Base-by-base conservation (phyloP, 768 basidiomycete species). In the Leccinum variicolor region DNA sequence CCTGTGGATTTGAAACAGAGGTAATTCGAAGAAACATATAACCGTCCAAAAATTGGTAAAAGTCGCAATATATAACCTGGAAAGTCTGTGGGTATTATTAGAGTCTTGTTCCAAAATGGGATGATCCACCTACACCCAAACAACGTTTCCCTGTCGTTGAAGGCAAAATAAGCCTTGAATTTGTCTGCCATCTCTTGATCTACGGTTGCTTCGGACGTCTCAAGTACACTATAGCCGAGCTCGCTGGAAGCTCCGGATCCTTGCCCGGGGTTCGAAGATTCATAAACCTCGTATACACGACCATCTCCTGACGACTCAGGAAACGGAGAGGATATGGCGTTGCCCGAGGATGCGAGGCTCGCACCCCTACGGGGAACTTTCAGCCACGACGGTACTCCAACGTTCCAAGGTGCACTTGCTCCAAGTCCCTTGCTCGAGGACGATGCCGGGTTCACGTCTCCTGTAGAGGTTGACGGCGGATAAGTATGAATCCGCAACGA, bases 1-100 rank as follows among this genome's bases (percentile, higher is more conserved):
- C 92, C 85, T 45, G 84, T 89, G 5, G 95, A 94, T 68, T 92
- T 91, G 83, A 98, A 99, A 75, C 94, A 97, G 72, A 98, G 89
- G 71, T 84, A 89, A 71, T 91, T 93, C 11, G 84, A 86, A n/a
- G 96, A 96, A 59, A 98, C 82, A 68, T 90, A 98, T 28, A 98
- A 81, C 52, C 88, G 82, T 7, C 96, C 96, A 58, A 81, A 89
- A 13, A 96, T 81, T 0, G 97, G 96, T n/a, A 99, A 72, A 25
- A 96, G 79, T 55, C 96, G 82, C 73, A 86, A 93, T 45, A 98
- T 78, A 71, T 92, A 97, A 10, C 94, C 94, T 43, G 92, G 84
- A 69, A 96, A 93, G 66, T 92, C 96, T 98, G 57, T 31, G n/a
- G 19, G 21, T 36, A 2, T 21, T n/a, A 55, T 70, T 29, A 62